Base-by-base conservation (phyloP, 2,329 filamentous ascomycete species). In the Orbilia blumenaviensis region DNA sequence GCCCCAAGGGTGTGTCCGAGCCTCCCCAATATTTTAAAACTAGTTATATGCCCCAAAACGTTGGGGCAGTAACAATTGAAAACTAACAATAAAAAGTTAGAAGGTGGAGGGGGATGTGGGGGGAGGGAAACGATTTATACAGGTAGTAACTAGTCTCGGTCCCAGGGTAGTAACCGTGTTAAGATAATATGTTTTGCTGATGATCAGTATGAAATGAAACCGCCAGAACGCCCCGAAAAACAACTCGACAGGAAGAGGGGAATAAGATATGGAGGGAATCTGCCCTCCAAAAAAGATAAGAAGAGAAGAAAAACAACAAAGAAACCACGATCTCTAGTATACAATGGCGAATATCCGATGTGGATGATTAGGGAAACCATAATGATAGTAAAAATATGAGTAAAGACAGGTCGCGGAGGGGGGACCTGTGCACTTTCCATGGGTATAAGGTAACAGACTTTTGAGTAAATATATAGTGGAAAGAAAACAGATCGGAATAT, bases 301-400 rank as follows among this genome's bases (percentile, higher is more conserved):
- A 34, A 34, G 29, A 46, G 21, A 48, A 16, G 56, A 52, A 38
- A 61, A 25, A 27, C 42, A 16, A 46, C 18, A 48, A 16, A 46
- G 44, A 38, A 61, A 25, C 42, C 42, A 16, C 50, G 62, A 61
- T 52, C 46, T 73, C 62, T 74, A 74, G 34, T 74, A 46, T 74
- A 75, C 71, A 75, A 54, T 56, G 27, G 27, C 42, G 54, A n/a
- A 54, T 34, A 46, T 61, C 44, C 54, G 10, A 34, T 38, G 25
- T 46, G 18, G 16, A 41, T n/a, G n/a, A n/a, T n/a, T n/a, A 54
- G 6, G 44, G 58, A 25, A 25, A 41, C 9, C 18, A 72, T 29
- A 21, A 16, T 27, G 18, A 44, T 29, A 60, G 12, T n/a, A 42
- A 10, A 50, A 36, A n/a, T n/a, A n/a, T n/a, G n/a, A n/a, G n/a